phyloP scores from a whole-genome alignment of 371 early-diverging fungal genomes.

The Choanephora cucurbitarum region DNA sequence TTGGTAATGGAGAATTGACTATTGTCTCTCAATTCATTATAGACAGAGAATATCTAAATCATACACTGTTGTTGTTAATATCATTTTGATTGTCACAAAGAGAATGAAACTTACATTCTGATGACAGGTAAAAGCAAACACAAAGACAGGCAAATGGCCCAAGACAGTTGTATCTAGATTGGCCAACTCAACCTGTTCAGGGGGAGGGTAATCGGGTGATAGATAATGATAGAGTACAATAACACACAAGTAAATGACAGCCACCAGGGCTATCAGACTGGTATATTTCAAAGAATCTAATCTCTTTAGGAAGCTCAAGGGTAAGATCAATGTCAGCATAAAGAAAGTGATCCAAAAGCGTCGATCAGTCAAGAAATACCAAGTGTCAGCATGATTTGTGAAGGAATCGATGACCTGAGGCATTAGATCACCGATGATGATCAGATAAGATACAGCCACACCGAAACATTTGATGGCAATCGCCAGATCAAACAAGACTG shows the following conservation, averaged over 20 bases:
- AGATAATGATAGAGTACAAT: conserved; percentile 83
- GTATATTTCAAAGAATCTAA: conserved; percentile 97
- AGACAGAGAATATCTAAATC: conserved; percentile 89
- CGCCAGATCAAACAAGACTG: conserved; percentile 91
- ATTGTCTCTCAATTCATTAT: conserved; percentile 92
- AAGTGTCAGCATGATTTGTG: conserved; percentile 5
- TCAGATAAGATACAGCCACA: conserved; percentile 96
- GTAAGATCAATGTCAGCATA: conserved; percentile 67
- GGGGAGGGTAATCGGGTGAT: conserved; percentile 46
- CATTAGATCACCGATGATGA: conserved; percentile 96
- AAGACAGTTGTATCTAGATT: conserved; percentile 68
- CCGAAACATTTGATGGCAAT: conserved; percentile 99
- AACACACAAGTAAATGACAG: conserved; percentile 88
- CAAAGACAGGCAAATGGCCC: conserved; percentile 93
- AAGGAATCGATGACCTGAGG: conserved; percentile 51
- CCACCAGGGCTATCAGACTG: conserved; percentile 85
- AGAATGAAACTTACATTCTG: conserved; percentile 59
- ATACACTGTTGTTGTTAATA: no score
- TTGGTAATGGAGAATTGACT: conserved; percentile 60
- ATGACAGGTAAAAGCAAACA: conserved; percentile 95
- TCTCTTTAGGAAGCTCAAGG: conserved; percentile 81
- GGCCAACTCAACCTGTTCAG: conserved; percentile 49
- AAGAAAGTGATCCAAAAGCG: conserved; percentile 88
- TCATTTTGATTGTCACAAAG: no score
- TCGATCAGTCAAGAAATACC: conserved; percentile 53